phyloP scores from a whole-genome alignment of 371 early-diverging fungal genomes.

The Rhizopus microsporus region DNA sequence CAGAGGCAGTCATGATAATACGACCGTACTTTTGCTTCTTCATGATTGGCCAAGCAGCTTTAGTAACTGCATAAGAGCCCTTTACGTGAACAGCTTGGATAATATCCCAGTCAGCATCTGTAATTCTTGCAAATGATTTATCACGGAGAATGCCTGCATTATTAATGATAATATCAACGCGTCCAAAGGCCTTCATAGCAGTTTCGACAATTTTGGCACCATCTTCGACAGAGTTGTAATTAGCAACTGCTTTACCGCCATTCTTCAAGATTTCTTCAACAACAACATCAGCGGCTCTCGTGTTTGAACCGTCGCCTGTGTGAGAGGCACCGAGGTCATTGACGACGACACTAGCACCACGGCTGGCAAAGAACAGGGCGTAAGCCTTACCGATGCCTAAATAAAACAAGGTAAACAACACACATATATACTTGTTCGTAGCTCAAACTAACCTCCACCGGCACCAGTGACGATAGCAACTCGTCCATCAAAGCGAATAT shows the following conservation, averaged over 20 bases:
- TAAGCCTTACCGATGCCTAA: constrained; percentile 88
- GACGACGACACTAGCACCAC: constrained; percentile 89
- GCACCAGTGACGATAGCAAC: constrained; percentile 98
- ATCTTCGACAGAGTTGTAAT: constrained; percentile 96
- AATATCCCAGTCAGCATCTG: constrained; percentile 95
- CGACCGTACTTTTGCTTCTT: constrained; percentile 93
- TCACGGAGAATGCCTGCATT: constrained; percentile 98
- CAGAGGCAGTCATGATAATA: constrained; percentile 83
- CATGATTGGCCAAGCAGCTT: constrained; percentile 97
- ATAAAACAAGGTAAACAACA: constrained; percentile 3
- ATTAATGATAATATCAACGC: constrained; percentile 94
- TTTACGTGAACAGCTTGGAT: constrained; percentile 92
- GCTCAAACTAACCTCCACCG: constrained; percentile 78
- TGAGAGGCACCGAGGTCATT: constrained; percentile 91
- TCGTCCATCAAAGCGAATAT: constrained; percentile 82
- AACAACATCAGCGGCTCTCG: constrained; percentile 91
- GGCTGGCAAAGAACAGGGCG: constrained; percentile 86
- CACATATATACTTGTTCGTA: background rate
- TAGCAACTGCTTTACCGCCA: constrained; percentile 96
- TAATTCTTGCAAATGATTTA: constrained; percentile 93
- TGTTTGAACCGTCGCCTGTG: constrained; percentile 76
- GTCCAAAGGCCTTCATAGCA: constrained; percentile 93
- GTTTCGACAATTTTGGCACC: constrained; percentile 97
- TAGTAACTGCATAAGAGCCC: constrained; percentile 93
- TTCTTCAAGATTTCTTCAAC: constrained; percentile 90